Evolutionary conservation across 1,284 basidiomycete genomes (phyloP), one percentile per base, ranked within the genome.

Genomic region (Amylostereum areolatum): DNA sequence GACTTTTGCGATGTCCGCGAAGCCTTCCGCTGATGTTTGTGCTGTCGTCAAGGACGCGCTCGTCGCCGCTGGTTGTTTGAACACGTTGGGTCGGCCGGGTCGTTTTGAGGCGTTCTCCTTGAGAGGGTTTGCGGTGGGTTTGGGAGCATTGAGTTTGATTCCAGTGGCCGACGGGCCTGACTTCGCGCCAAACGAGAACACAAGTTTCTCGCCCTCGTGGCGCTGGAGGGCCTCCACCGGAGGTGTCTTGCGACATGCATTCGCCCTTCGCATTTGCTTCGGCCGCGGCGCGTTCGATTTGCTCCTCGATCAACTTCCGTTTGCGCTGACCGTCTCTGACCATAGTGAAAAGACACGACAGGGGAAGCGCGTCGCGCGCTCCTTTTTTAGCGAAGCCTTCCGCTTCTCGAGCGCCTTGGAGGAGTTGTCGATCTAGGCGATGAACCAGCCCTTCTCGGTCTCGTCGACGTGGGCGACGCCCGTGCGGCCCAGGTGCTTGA

Each of bases 401-500:
- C 89, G 88, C 70, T 94, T 89, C 5, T 90, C 90, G 31, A 98
- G 74, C 3, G 97, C 94, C 59, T 92, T 91, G 2, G 97, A 95
- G 49, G 88, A 89, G 65, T 81, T 97, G 67, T 99, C 97, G 52
- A 99, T 89, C 96, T 96, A 99, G 37, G 86, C 83, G 57, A 99
- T 80, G 68, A 92, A 98, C 84, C 92, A 94, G 3, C 95, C 96
- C 70, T 97, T 94, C 69, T 98, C 96, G 45, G 92, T 97, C 70
- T 99, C 96, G 64, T 99, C 96, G 25, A 97, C 97, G 56, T 89
- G 81, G 3, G 87, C 91, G 44, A 97, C 76, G 34, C 97, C 96
- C 5, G 80, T 76, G 42, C 93, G 78, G 2, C 97, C 95, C 30
- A 99, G 77, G 60, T 95, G 83, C 67, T 96, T 94, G 60, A 84